Base-by-base conservation (phyloP, 164 flowering plant species). In the Sextonia rubra region DNA sequence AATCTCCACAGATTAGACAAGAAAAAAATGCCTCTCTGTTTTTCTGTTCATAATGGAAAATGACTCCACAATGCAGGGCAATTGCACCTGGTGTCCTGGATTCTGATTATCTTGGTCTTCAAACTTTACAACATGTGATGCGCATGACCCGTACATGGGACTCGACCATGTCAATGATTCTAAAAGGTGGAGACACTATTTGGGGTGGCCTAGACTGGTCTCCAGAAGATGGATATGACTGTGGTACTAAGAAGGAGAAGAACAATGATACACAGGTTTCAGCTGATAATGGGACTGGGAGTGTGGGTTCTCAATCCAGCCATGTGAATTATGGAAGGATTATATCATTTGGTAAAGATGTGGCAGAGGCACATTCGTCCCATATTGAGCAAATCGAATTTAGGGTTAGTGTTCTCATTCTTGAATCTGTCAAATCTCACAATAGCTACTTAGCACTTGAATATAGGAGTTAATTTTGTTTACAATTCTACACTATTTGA, bases 201-300 rank as follows among this genome's bases (percentile, higher is more conserved):
- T 94, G 98, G 98, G 98, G 98, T 69, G 91, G 82, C 77, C 87
- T 92, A 65, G 93, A 94, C 68, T 91, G 97, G 98, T 85, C 98
- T 29, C 99, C 99, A 6, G 99, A 96, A 75, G 92, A 90, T 80
- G 85, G 87, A 60, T 81, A 77, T 75, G 62, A 52, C 49, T 83
- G 86, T 52, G 69, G 58, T 73, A 77, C 72, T 60, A 88, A 80
- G 74, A 89, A 78, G 77, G 82, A 77, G 69, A 82, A 47, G 66
- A 71, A 61, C 65, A 82, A 86, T 78, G 84, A 74, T 30, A 78
- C 87, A 20, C 74, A 78, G 30, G 55, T 26, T 62, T 65, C 75
- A 56, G 76, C 15, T 26, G 66, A 75, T 61, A 75, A 71, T 49
- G 82, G 30, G 17, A 68, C 68, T 23, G 83, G 26, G 60, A 69